Base-by-base conservation (phyloP, 176 grass and related monocot species). In the Puccinellia tenuiflora region DNA sequence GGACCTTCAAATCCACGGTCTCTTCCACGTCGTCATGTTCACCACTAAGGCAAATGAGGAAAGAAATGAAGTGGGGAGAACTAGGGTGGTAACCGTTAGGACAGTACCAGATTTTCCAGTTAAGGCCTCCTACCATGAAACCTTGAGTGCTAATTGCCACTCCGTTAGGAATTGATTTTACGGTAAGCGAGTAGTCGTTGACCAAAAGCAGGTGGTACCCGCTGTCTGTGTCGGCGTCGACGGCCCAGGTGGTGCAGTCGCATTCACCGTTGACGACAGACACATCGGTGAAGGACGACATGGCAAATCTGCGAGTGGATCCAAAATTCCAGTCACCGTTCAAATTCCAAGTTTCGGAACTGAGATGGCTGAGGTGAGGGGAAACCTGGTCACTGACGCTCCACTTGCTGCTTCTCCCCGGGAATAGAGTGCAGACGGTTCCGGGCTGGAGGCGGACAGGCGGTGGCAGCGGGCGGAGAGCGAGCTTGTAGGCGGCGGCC, bases 1-100 rank as follows among this genome's bases (percentile, higher is more conserved):
- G 12, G 59, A 5, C 59, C 26, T 62, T 12, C n/a, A n/a, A n/a
- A n/a, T n/a, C n/a, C 59, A 17, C 59, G 0, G 59, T 5, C 26
- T 3, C 26, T 30, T 0, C 22, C 0, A 25, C 9, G 0, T 59
- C 59, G 0, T 0, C 1, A 3, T 62, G 25, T 0, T 60, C 24
- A n/a, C 26, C 24, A 4, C 0, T 3, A 29, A 60, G 0, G 24
- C 1, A 14, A 0, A 60, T 11, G 6, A 5, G 14, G 56, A 60
- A 3, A 5, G 56, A 60, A 0, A 62, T 62, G 59, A 16, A 62
- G 13, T 0, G 13, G 59, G 59, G 10, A 3, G 13, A 17, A 15
- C 26, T 8, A 13, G 5, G 25, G 26, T 62, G 7, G 0, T 34
- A 16, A 8, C 61, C 61, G 0, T 65, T 65, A 1, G 61, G 29